Percentiles rank a stretch among this genome's conserved stretches.
These are phyloP conservation scores for Scheffersomyces segobiensis DNA, from an alignment of 1,139 yeast genomes.

Conservation along the genomic window DNA sequence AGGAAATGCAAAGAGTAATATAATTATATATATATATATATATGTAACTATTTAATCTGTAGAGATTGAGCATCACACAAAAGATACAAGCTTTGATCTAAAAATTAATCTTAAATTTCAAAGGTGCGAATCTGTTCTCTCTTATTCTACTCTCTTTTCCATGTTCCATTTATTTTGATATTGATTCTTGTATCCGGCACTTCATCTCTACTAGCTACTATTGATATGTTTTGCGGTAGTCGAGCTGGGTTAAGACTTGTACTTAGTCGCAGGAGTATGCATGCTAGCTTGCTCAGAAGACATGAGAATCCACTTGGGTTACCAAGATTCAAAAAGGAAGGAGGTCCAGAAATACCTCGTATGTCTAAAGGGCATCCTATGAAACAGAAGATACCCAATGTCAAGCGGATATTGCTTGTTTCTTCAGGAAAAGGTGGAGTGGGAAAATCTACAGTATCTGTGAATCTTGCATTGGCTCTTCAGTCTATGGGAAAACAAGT, in stretches of 20 bases:
- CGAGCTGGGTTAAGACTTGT: neutral
- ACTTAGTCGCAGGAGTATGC: neutral
- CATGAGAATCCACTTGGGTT: slow-evolving; percentile 63
- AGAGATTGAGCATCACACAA: neutral
- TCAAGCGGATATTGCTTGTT: slow-evolving; percentile 61
- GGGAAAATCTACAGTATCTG: slow-evolving; percentile 60
- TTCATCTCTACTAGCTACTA: neutral
- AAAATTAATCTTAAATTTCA: too few relatives aligned
- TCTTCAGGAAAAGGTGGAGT: slow-evolving; percentile 85
- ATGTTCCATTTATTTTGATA: too few relatives aligned
- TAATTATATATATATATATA: too few relatives aligned
- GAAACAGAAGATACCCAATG: slow-evolving; percentile 58
- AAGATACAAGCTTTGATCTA: neutral
- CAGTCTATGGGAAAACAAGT: slow-evolving; percentile 55
- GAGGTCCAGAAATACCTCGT: slow-evolving; percentile 32
- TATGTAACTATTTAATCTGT: neutral
- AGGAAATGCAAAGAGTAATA: neutral
- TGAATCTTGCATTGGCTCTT: slow-evolving; percentile 67
- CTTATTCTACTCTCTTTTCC: neutral
- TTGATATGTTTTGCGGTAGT: neutral
- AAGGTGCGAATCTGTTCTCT: neutral
- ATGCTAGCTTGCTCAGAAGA: neutral
- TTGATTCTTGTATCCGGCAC: too few relatives aligned
- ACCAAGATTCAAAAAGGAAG: slow-evolving; percentile 35
- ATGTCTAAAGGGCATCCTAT: slow-evolving; percentile 55